Base-by-base conservation (phyloP, 208 protist species). In the Zelonia costaricensis region DNA sequence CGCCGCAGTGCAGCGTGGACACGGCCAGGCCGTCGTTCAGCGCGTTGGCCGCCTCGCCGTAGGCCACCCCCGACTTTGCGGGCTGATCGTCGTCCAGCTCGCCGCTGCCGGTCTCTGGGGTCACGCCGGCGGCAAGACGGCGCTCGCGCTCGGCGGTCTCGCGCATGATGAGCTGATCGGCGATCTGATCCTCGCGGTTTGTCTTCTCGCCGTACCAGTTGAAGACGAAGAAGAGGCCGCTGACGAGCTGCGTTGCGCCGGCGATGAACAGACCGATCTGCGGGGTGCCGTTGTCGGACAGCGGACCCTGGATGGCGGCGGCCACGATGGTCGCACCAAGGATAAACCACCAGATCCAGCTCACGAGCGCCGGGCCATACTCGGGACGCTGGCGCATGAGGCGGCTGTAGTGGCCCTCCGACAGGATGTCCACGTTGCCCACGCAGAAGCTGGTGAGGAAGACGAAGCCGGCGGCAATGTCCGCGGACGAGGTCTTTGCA, bases 351-450 rank as follows among this genome's bases (percentile, higher is more conserved):
- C 84, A 93, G 20, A 93, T 68, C 78, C 78, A 93, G 48, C 74
- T 88, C 20, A 93, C 79, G 10, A 93, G 76, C 38, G 80, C 35
- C 1, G 81, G 73, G 4, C 82, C 83, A n/a, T 54, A 39, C 42
- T 42, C 25, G 9, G 87, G 87, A 31, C 66, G 44, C 23, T 62
- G 62, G 46, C 76, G 74, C 42, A 93, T 83, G 31, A 87, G 58
- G 25, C 82, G 79, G 42, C 79, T 91, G 82, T 93, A 93, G 65
- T 86, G 79, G 4, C 87, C 87, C 47, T 93, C 78, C 2, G 82
- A 87, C 10, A 93, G 80, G 43, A 89, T 89, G 55, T 93, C 87
- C 31, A 93, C 69, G 54, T 81, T 87, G 3, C 72, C 78, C 57
- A 83, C 75, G 51, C 72, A 68, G 62, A 82, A 86, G 47, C 58